A percentile compares a stretch with the other conserved stretches of the same genome.
phyloP scores from a whole-genome alignment of 306 rosid genomes.

The Styphnolobium japonicum region DNA sequence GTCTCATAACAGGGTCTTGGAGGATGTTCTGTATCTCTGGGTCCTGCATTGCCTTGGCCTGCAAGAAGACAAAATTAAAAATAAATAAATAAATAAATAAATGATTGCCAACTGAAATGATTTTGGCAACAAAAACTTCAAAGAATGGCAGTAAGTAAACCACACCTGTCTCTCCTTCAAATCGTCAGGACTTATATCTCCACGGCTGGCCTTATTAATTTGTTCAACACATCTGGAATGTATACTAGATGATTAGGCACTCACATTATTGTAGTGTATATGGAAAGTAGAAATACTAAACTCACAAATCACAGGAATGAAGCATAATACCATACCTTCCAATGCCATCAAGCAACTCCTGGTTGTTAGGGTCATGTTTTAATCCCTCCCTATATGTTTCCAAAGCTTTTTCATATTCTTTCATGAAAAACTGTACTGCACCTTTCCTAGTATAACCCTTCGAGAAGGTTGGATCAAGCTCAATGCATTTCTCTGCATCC shows the following conservation, averaged over 20 bases:
- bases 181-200: constrained; percentile 87
- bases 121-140: not conserved
- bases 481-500: constrained; percentile 97
- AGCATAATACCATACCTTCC: constrained; percentile 41
- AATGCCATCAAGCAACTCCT: constrained; percentile 87
- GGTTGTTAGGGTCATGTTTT: constrained; percentile 80
- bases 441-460: constrained; percentile 96
- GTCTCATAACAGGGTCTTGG: constrained; percentile 99
- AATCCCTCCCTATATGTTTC: constrained; percentile 89
- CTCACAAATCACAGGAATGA: not conserved
- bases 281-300: not conserved
- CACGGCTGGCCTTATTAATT: constrained; percentile 92
- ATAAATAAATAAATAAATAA: not conserved
- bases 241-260: not conserved
- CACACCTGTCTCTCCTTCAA: constrained; percentile 96
- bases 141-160: not conserved
- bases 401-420: constrained; percentile 90
- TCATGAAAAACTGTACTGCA: constrained; percentile 92
- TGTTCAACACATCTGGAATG: constrained; percentile 77
- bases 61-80: constrained; percentile 14
- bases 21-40: constrained; percentile 96
- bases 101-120: not conserved
- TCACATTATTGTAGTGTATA: not conserved
- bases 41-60: constrained; percentile 98
- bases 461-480: constrained; percentile 82